Evolutionary conservation across 2,329 filamentous ascomycete species (phyloP), one percentile per base, ranked within the genome.

Genomic region (Sarocladium kiliense): DNA sequence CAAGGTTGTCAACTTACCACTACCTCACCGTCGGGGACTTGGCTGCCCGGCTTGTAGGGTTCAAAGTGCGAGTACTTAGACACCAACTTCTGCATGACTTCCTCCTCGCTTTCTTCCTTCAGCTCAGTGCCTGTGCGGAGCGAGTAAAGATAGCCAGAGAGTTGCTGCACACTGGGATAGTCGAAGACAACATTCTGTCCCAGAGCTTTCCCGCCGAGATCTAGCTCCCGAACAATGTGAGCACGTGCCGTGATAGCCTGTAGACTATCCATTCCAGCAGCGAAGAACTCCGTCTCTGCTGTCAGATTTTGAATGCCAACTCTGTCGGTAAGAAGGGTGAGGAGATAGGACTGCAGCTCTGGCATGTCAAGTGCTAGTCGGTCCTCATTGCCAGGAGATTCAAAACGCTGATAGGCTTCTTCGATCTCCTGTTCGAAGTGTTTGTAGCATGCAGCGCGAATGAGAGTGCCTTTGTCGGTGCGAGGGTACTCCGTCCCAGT

Each of bases 181-280:
- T 87, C 82, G 50, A 83, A 87, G 0, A 84, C 74, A 0, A 86
- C 71, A 51, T 84, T 86, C 49, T 80, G 76, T 0, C 75, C 74
- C 0, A 85, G 64, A 10, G 69, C 65, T 14, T 73, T 67, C 0
- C 75, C 74, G 1, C 73, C 71, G 1, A 82, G 61, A 25, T 82
- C 73, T 2, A 86, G 62, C 1, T 76, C 70, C 12, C 75, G 74
- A 54, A 80, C 67, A 26, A 87, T 77, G 1, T 71, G 66, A 16
- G 73, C 72, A 58, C 83, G 75, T 56, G 83, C 75, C 54, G 77
- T 75, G 26, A 84, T 81, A 1, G 81, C 77, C 58, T 83, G 79
- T 25, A 86, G 65, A 45, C 77, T 82, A 63, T 86, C 84, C 2
- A 85, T 69, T 0, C 83, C 83, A 0, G 74, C 67, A 0, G 73